phyloP scores from a whole-genome alignment of 441 rosid species.

The Macaranga tanarius region DNA sequence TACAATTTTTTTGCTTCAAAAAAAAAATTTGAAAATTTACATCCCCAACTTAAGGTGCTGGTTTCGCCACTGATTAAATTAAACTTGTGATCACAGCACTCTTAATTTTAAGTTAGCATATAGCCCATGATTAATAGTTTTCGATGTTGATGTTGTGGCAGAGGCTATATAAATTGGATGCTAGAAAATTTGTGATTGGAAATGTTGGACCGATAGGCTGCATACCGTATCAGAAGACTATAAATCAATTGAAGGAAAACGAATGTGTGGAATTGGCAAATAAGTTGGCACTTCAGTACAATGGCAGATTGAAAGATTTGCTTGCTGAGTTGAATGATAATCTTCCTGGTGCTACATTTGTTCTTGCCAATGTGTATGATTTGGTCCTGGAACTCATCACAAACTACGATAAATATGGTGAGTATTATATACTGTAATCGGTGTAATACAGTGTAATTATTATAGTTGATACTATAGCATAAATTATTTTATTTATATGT shows the following conservation, averaged over 20 bases:
- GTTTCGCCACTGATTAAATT: no score
- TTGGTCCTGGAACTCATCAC: slow-evolving; percentile 82
- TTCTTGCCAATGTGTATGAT: slow-evolving; percentile 66
- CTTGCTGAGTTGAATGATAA: slow-evolving; percentile 54
- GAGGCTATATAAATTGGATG: slow-evolving; percentile 80
- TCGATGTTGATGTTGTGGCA: slow-evolving; percentile 28
- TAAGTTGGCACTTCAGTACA: slow-evolving; percentile 70
- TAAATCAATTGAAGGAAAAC: slow-evolving; percentile 51
- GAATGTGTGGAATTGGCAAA: slow-evolving; percentile 80
- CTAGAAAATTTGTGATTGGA: slow-evolving; percentile 73
- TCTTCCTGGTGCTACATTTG: slow-evolving; percentile 67
- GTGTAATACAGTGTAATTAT: no score
- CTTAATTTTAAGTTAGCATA: no score
- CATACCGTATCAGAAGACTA: slow-evolving; percentile 80
- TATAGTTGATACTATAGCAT: no score
- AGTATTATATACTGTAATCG: background rate
- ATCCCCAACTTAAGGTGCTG: no score
- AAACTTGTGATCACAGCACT: no score
- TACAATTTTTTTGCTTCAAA: no score
- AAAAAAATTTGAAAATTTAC: no score
- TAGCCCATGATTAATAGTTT: no score
- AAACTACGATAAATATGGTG: slow-evolving; percentile 68
- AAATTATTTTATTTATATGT: no score
- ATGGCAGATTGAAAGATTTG: slow-evolving; percentile 49
- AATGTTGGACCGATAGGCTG: slow-evolving; percentile 90